Evolutionary conservation across 148 eudicot species (phyloP).

Genomic region (Chenopodium quinoa): DNA sequence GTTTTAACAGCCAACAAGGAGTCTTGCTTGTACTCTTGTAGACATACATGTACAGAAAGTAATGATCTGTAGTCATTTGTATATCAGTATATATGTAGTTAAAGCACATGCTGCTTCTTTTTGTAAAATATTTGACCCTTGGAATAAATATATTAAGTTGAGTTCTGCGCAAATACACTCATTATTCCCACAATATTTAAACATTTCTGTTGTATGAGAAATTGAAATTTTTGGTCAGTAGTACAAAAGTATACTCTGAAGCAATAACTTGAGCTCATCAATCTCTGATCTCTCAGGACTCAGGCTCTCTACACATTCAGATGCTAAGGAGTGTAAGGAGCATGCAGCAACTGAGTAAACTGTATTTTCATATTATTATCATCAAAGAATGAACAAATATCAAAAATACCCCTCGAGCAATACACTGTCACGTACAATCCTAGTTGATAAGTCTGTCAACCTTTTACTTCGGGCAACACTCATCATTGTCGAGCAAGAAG

Average conservation of each 20-base stretch:
- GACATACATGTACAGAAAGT: constrained; percentile 20
- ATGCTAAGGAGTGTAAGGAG: neutral
- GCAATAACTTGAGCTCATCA: neutral
- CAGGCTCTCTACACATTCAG: neutral
- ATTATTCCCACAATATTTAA: neutral
- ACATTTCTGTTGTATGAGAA: neutral
- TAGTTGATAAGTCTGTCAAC: constrained; percentile 50
- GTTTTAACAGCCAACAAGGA: neutral
- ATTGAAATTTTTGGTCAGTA: neutral
- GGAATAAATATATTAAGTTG: neutral
- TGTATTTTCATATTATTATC: neutral
- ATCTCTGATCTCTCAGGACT: no score
- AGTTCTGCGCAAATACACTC: neutral
- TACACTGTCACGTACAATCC: constrained; percentile 42
- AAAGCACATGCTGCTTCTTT: constrained; percentile 6
- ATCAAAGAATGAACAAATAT: neutral
- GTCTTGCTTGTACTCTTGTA: neutral
- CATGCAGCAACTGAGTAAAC: neutral
- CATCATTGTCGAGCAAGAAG: constrained; percentile 29
- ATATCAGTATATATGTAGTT: constrained; percentile 26
- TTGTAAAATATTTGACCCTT: constrained; percentile 9
- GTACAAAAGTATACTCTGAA: neutral
- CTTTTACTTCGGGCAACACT: constrained; percentile 25
- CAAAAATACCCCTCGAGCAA: constrained; percentile 76
- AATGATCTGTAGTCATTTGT: constrained; percentile 14